These are phyloP conservation scores for Yarrowia divulgata DNA, from an alignment of 805 yeast species.

Conservation along the genomic window DNA sequence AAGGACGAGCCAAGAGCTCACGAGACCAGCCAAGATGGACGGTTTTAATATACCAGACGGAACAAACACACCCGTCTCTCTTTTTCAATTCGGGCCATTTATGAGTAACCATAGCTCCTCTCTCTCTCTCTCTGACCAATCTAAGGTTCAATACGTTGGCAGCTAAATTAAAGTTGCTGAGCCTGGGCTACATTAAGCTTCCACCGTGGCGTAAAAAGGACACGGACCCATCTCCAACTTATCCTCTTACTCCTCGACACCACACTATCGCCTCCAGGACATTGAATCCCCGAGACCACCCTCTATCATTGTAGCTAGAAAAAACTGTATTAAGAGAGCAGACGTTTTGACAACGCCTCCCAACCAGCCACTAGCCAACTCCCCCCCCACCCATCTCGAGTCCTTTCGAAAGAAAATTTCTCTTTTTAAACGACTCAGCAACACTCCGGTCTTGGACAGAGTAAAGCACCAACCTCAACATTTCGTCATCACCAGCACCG, in stretches of 20 bases:
- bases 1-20: no score
- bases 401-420: constrained; percentile 22
- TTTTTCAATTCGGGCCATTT: background rate
- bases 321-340: constrained; percentile 38
- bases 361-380: constrained; percentile 36
- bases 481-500: constrained; percentile 38
- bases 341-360: constrained; percentile 37
- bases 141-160: constrained; percentile 32
- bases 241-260: constrained; percentile 22
- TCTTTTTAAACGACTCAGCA: constrained; percentile 28
- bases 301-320: constrained; percentile 35
- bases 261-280: constrained; percentile 34
- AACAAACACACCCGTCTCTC: background rate
- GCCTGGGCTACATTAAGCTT: constrained; percentile 20
- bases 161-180: constrained; percentile 11
- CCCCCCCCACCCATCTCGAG: constrained; percentile 23
- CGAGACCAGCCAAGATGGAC: background rate
- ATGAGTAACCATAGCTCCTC: background rate
- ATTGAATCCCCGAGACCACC: constrained; percentile 34
- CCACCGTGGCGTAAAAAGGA: constrained; percentile 34
- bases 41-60: background rate
- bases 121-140: constrained; percentile 23
- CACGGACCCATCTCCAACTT: constrained; percentile 22
- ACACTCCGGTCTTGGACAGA: constrained; percentile 36
- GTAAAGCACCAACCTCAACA: constrained; percentile 38